phyloP scores from a whole-genome alignment of 805 yeast species.

The Cyberlindnera euphorbiae region DNA sequence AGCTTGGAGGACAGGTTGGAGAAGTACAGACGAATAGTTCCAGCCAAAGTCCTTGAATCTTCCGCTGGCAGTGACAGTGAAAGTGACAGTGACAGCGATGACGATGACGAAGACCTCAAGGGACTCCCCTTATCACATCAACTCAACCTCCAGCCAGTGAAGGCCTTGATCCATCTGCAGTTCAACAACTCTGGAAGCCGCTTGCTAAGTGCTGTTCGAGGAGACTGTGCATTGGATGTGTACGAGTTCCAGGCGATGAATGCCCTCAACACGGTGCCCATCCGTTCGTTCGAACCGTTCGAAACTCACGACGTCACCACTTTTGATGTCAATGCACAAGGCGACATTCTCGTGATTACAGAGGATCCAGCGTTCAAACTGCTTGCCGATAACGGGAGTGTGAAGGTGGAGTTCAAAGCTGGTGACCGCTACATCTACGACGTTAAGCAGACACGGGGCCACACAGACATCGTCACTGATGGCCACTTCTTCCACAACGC shows the following conservation, averaged over 20 bases:
- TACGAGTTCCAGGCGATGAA: conserved; percentile 33
- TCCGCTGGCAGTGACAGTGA: neutral
- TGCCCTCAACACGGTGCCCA: conserved; percentile 14
- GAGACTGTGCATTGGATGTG: conserved; percentile 24
- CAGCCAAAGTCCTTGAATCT: neutral
- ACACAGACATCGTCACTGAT: conserved; percentile 21
- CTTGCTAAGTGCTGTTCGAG: conserved; percentile 23
- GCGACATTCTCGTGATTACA: conserved; percentile 8
- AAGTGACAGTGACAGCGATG: conserved; percentile 10
- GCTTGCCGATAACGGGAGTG: conserved; percentile 12
- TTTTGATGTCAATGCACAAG: conserved; percentile 4
- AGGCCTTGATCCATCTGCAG: conserved; percentile 25
- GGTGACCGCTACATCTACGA: conserved; percentile 28
- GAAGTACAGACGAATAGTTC: neutral
- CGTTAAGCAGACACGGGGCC: conserved; percentile 25
- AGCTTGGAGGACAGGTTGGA: neutral
- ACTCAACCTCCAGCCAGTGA: conserved; percentile 17
- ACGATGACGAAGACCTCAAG: conserved; percentile 25
- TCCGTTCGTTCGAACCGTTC: conserved; percentile 7
- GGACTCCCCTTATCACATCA: conserved; percentile 34
- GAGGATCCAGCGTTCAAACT: conserved; percentile 18
- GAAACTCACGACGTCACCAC: conserved; percentile 13
- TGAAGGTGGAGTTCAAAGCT: conserved; percentile 10
- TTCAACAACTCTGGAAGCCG: conserved; percentile 6
- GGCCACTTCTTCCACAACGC: conserved; percentile 16